Conservation (phyloP, 495 filamentous ascomycete species). For the Daldinia bambusicola region DNA sequence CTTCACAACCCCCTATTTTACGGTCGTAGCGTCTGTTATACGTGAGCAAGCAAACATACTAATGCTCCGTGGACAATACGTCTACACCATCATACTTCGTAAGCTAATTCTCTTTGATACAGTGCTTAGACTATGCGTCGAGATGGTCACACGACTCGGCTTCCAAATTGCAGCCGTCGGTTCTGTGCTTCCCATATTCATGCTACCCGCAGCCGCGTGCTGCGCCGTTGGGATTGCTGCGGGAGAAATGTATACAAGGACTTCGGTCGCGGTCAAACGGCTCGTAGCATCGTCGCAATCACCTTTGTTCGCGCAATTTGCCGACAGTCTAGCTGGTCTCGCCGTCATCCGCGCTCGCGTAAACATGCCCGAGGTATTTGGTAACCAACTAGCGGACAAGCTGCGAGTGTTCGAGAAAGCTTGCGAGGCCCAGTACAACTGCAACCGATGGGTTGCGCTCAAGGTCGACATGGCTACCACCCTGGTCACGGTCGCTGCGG, state of each 20-base stretch:
- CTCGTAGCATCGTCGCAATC: conserved; percentile 58
- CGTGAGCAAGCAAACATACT: neutral
- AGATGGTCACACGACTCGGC: conserved; percentile 52
- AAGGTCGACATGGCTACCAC: conserved; percentile 61
- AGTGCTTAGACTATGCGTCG: conserved; percentile 54
- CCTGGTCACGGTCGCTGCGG: conserved; percentile 57
- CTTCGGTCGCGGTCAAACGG: conserved; percentile 57
- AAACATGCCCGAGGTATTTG: conserved; percentile 58
- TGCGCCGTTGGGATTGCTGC: conserved; percentile 55
- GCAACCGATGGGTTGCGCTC: conserved; percentile 62
- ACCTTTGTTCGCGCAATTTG: conserved; percentile 62
- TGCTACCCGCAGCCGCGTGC: conserved; percentile 55
- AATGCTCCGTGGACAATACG: neutral
- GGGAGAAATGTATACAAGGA: conserved; percentile 62
- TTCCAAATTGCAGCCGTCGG: conserved; percentile 59
- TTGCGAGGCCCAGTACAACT: conserved; percentile 59
- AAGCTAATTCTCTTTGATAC: conserved; percentile 5
- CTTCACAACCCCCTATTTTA: neutral
- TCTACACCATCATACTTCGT: neutral
- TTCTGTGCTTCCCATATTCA: conserved; percentile 62
- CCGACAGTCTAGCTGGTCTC: conserved; percentile 60
- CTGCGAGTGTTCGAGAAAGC: conserved; percentile 53
- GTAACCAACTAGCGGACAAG: conserved; percentile 55
- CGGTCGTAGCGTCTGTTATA: neutral
- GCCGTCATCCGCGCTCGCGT: conserved; percentile 59